Evolutionary conservation across 345 rosid species (phyloP).

Genomic region (Euphorbia lathyris): DNA sequence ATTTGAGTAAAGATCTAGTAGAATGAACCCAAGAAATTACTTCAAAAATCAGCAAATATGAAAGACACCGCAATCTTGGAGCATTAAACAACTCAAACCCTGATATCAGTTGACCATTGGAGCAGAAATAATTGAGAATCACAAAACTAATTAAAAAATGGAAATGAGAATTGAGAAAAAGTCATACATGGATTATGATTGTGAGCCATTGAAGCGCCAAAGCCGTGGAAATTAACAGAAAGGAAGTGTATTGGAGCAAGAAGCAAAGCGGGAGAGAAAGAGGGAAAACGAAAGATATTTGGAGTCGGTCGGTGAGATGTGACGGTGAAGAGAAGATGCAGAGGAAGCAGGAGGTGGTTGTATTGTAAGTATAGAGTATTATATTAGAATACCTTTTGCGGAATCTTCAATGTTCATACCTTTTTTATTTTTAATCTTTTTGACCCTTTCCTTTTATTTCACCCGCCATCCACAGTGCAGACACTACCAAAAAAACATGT

Average conservation of each 20-base stretch:
- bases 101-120: not conserved
- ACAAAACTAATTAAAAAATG: not conserved
- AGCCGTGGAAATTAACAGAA: conserved; percentile 11
- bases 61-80: conserved; percentile 15
- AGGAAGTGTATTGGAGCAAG: conserved; percentile 18
- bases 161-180: not conserved
- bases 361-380: too few species aligned
- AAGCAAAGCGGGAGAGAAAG: conserved; percentile 5
- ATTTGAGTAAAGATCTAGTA: conserved; percentile 19
- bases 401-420: not conserved
- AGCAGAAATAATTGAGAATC: not conserved
- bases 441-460: too few species aligned
- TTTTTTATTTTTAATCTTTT: not conserved
- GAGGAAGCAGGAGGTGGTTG: conserved; percentile 23
- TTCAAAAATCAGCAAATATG: not conserved
- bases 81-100: conserved; percentile 21
- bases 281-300: not conserved
- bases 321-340: conserved; percentile 21
- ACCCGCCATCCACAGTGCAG: too few species aligned
- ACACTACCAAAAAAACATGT: too few species aligned
- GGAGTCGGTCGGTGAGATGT: too few species aligned
- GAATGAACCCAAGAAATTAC: not conserved
- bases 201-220: conserved; percentile 38
- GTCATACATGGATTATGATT: conserved; percentile 39
- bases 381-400: not conserved